These are phyloP conservation scores for Neodidymelliopsis sp. DNA, from an alignment of 2,329 filamentous ascomycete genomes.

Conservation along the genomic window DNA sequence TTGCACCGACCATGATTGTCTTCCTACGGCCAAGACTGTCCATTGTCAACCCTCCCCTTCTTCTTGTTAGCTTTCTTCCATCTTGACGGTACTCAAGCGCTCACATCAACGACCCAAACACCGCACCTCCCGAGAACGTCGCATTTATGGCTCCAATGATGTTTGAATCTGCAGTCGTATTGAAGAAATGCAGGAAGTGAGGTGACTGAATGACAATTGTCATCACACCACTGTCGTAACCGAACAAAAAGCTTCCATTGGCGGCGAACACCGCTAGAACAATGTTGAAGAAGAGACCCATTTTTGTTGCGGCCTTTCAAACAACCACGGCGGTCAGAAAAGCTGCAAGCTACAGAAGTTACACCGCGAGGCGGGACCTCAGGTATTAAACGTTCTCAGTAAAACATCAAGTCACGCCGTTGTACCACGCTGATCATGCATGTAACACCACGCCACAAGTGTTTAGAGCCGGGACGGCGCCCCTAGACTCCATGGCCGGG, in stretches of 20 bases:
- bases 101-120: conserved; percentile 61
- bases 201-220: conserved; percentile 63
- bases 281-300: conserved; percentile 55
- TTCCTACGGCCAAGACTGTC: conserved; percentile 67
- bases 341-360: background rate
- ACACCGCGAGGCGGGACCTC: background rate
- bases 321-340: background rate
- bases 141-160: conserved; percentile 70
- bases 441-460: conserved; percentile 16
- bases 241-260: conserved; percentile 52
- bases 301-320: conserved; percentile 20
- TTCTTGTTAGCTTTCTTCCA: background rate
- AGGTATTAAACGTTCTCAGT: conserved; percentile 3
- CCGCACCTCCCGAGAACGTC: conserved; percentile 67
- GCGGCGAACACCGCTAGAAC: conserved; percentile 53
- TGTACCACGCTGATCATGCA: conserved; percentile 21
- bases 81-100: background rate
- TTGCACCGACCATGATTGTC: conserved; percentile 67
- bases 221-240: conserved; percentile 52
- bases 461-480: conserved; percentile 29
- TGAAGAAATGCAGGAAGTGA: conserved; percentile 66
- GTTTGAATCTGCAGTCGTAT: conserved; percentile 57
- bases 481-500: conserved; percentile 33
- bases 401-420: conserved; percentile 5
- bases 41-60: conserved; percentile 63